These are phyloP conservation scores for Fusarium globosum DNA, from an alignment of 2,329 filamentous ascomycete genomes.

Conservation along the genomic window DNA sequence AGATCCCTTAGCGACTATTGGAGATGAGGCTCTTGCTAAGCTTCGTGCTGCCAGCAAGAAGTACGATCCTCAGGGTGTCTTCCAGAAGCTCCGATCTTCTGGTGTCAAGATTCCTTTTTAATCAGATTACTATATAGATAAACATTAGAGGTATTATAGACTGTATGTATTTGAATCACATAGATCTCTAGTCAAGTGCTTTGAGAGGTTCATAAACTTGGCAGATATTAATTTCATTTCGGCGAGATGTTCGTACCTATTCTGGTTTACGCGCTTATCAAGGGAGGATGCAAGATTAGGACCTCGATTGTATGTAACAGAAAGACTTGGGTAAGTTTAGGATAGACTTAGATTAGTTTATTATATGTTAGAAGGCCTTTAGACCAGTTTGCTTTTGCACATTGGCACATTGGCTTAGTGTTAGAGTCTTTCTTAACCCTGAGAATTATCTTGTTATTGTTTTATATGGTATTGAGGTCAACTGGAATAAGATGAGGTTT, in stretches of 20 bases:
- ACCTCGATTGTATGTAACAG: neutral
- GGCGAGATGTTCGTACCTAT: neutral
- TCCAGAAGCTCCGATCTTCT: constrained; percentile 49
- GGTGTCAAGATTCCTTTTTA: constrained; percentile 49
- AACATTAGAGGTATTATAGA: neutral
- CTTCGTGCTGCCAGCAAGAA: constrained; percentile 48
- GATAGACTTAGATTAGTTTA: neutral
- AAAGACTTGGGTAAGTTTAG: neutral
- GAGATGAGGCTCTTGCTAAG: constrained; percentile 50
- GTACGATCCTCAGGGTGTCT: constrained; percentile 54
- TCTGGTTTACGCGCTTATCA: neutral
- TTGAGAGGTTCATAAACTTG: no score
- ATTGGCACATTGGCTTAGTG: neutral
- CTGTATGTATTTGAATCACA: no score
- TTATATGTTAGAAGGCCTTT: neutral
- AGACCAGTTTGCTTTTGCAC: neutral
- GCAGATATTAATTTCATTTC: neutral
- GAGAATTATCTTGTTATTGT: neutral
- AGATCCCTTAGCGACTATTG: constrained; percentile 52
- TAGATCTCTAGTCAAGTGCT: no score
- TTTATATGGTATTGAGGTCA: neutral
- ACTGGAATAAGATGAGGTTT: neutral
- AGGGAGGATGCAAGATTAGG: neutral
- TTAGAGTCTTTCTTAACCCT: neutral
- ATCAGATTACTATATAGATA: neutral